Evolutionary conservation across 441 rosid species (phyloP).

Genomic region (Eutrema salsugineum): DNA sequence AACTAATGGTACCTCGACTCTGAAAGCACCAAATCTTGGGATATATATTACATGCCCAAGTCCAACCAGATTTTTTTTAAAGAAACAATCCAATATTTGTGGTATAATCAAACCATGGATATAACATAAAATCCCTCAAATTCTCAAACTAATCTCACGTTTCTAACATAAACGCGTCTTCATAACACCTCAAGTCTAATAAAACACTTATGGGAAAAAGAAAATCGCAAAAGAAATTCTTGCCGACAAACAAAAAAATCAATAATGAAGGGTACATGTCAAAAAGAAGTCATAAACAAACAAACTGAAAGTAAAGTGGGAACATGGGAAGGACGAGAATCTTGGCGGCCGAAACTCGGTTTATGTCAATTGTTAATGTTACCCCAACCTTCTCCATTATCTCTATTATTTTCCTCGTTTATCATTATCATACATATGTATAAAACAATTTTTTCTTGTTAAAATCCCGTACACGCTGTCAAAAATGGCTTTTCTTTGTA

Average conservation of each 20-base stretch:
- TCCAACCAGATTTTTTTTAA: too few species aligned
- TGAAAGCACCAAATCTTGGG: not conserved
- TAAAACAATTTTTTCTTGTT: too few species aligned
- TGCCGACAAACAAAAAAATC: conserved; percentile 16
- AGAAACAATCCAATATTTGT: too few species aligned
- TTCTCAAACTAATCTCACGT: not conserved
- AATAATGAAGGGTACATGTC: conserved; percentile 13
- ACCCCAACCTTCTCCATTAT: conserved; percentile 9
- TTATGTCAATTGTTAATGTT: conserved; percentile 13
- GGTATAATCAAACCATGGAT: too few species aligned
- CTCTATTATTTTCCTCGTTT: not conserved
- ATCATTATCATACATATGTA: not conserved
- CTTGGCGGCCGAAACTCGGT: conserved; percentile 22
- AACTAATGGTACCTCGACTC: not conserved
- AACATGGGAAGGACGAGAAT: conserved; percentile 24
- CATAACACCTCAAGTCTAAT: not conserved
- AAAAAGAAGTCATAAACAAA: not conserved
- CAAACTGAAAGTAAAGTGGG: conserved; percentile 12
- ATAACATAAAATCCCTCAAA: not conserved
- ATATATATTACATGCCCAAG: too few species aligned
- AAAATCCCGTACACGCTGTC: not conserved
- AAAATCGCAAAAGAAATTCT: not conserved
- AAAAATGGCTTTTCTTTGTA: not conserved
- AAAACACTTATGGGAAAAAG: not conserved
- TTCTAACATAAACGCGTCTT: not conserved